Evolutionary conservation across 2,329 filamentous ascomycete genomes (phyloP), one percentile per base, ranked within the genome.

Genomic region (Fusarium dimerum): DNA sequence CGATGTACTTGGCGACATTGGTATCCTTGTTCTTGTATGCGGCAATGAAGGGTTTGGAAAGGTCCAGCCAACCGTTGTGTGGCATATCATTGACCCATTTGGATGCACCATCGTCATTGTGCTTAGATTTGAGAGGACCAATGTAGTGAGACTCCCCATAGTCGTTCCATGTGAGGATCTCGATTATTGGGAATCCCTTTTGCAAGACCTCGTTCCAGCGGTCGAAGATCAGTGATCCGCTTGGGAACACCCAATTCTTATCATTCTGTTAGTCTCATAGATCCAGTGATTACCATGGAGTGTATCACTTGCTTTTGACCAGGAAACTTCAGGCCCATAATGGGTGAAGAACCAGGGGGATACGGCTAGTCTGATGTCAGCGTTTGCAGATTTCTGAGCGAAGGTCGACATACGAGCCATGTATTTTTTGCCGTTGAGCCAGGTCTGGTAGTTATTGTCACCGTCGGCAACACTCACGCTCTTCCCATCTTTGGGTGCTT

Each of bases 181-280:
- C 70, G 6, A 83, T 66, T 51, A 79, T 80, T 5, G 74, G 71
- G 15, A 79, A 78, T 15, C 72, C 66, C n/a, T 78, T 59, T 7
- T 63, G 58, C 11, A 80, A 56, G 17, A 80, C 72, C 49, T 72
- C 57, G 18, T 78, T 71, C 83, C 83, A 86, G 29, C 83, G 79
- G 51, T 82, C 71, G 53, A 77, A 80, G 78, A 84, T 85, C 7
- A 86, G 69, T 40, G 78, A 71, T 54, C 85, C 83, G 8, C 80
- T 77, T 3, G 78, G 77, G 72, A 82, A 87, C 2, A 86, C 72
- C 75, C 78, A 82, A 60, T 81, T 80, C 71, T 84, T 78, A 60
- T 68, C 71, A 9, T 29, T 56, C 75, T 80, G 10, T 72, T 62
- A 17, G 77, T 71, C 10, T 7, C 47, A 74, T 73, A 1, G 4